phyloP scores from a whole-genome alignment of 345 rosid genomes.

The Citrus unshiu region DNA sequence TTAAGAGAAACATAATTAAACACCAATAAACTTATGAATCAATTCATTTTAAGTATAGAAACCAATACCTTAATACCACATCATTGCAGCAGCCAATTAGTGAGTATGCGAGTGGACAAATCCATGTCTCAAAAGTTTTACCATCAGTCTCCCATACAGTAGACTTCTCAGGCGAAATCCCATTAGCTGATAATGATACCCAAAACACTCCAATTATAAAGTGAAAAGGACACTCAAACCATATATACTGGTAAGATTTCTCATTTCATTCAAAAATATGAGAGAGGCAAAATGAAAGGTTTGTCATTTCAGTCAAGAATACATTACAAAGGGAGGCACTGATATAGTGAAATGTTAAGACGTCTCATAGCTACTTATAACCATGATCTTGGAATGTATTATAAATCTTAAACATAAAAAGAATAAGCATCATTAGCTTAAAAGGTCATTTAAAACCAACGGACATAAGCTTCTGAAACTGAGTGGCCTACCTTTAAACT shows the following conservation, averaged over 20 bases:
- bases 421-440: not conserved
- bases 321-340: too few species aligned
- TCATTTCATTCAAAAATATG: not conserved
- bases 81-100: slow-evolving; percentile 70
- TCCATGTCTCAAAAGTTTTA: slow-evolving; percentile 81
- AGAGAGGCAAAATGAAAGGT: too few species aligned
- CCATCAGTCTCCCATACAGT: slow-evolving; percentile 68
- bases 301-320: too few species aligned
- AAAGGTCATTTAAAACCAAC: not conserved
- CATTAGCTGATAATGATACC: slow-evolving; percentile 45
- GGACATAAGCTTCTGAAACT: not conserved
- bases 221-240: slow-evolving; percentile 6
- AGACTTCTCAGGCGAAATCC: slow-evolving; percentile 54
- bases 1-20: slow-evolving; percentile 9
- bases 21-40: slow-evolving; percentile 5
- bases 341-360: not conserved
- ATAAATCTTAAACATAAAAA: not conserved
- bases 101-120: slow-evolving; percentile 81
- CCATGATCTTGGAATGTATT: not conserved
- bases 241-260: not conserved
- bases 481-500: slow-evolving; percentile 49
- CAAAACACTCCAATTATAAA: slow-evolving; percentile 6
- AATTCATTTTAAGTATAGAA: not conserved
- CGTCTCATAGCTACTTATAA: not conserved
- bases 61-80: slow-evolving; percentile 63